Evolutionary conservation across 2,329 filamentous ascomycete species (phyloP).

Genomic region (Fusarium foetens): DNA sequence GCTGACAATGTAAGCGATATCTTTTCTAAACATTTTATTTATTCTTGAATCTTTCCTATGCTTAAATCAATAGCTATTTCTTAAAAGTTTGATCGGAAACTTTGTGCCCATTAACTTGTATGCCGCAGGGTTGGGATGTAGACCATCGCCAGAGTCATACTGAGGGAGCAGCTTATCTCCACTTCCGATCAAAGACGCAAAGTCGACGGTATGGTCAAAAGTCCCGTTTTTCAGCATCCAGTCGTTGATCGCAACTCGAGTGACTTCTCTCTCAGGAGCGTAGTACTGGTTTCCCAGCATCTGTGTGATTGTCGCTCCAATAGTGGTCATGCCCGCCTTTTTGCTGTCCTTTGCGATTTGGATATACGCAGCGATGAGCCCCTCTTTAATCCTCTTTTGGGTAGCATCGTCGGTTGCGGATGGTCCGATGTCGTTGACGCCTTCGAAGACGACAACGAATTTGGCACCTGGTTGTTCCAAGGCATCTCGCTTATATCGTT

Average conservation of each 20-base stretch:
- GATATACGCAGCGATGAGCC: slow-evolving; percentile 6
- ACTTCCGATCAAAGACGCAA: slow-evolving; percentile 17
- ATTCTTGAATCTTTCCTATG: accelerated
- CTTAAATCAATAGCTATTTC: background rate
- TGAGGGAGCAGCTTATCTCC: slow-evolving; percentile 21
- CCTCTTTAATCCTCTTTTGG: background rate
- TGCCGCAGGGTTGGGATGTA: slow-evolving; percentile 26
- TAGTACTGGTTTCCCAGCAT: slow-evolving; percentile 28
- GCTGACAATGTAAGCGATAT: background rate
- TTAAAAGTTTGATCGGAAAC: slow-evolving; percentile 9
- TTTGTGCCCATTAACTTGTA: slow-evolving; percentile 19
- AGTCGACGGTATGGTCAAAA: slow-evolving; percentile 27
- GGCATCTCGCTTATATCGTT: slow-evolving; percentile 29
- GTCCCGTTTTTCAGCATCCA: slow-evolving; percentile 23
- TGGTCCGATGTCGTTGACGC: slow-evolving; percentile 21
- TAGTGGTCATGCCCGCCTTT: background rate
- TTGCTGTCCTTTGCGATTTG: slow-evolving; percentile 13
- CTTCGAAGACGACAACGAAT: slow-evolving; percentile 23
- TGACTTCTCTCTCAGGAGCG: slow-evolving; percentile 6
- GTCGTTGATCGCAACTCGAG: slow-evolving; percentile 17
- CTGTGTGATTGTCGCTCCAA: slow-evolving; percentile 22
- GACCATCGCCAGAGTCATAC: slow-evolving; percentile 25
- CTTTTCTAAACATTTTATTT: too few relatives aligned
- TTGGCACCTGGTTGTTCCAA: slow-evolving; percentile 17
- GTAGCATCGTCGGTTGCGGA: slow-evolving; percentile 11